These are phyloP conservation scores for Pestalotiopsis fici DNA, from an alignment of 2,329 filamentous ascomycete species.

Conservation along the genomic window DNA sequence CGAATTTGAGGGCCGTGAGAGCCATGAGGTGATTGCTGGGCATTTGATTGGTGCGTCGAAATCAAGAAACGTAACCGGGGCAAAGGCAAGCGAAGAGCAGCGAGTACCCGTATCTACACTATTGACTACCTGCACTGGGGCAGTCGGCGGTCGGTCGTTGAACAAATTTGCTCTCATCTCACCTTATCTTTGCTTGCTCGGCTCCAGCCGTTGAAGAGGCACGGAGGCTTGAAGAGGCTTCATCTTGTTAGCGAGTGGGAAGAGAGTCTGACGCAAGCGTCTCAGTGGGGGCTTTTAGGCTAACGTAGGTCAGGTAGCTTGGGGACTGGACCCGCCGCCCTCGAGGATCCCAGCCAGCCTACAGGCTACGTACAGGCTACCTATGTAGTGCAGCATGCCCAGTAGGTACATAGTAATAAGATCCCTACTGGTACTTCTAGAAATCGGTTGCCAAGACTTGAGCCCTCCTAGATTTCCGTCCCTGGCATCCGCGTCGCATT, in stretches of 20 bases:
- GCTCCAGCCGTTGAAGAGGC: neutral
- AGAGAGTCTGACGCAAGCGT: constrained; percentile 3
- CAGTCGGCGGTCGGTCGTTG: neutral
- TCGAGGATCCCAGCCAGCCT: neutral
- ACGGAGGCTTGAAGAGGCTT: neutral
- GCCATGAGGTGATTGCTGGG: neutral
- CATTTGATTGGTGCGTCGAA: neutral
- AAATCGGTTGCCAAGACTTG: constrained; percentile 3
- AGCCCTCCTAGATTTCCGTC: neutral
- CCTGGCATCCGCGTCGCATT: neutral
- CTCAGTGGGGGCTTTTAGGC: neutral
- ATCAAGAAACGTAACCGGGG: neutral
- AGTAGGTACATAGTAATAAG: neutral
- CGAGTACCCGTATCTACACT: neutral
- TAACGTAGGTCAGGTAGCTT: neutral
- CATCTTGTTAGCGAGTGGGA: neutral
- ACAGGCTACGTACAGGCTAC: neutral
- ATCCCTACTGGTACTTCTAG: neutral
- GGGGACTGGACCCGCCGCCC: neutral
- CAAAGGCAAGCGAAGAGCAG: neutral
- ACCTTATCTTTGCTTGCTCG: neutral
- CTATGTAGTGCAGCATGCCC: too few relatives aligned
- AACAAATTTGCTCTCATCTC: neutral
- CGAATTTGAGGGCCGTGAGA: neutral
- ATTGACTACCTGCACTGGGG: neutral